Evolutionary conservation across 139 green algal species (phyloP), one percentile per base, ranked within the genome.

Genomic region (Coelastrella sp.): DNA sequence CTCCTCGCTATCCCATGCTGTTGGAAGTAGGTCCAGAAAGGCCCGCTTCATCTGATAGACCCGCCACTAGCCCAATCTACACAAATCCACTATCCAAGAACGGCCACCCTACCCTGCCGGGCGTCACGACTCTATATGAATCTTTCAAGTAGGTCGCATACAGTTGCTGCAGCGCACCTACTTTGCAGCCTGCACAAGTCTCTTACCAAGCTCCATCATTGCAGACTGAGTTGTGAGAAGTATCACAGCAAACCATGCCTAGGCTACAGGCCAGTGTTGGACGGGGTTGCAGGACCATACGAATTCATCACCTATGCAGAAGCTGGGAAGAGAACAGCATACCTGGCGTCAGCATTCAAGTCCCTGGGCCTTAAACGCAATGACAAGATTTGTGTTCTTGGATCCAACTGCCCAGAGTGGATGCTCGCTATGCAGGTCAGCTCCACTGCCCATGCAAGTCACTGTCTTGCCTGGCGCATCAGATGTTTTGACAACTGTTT

Each of bases 341-440:
- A 15, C 4, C 68, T 94, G 24, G 88, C 72, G 17, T 89, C 91
- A 27, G 94, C 82, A 19, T 92, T 95, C 70, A 60, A 49, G 0
- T 49, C 24, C 4, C 22, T 92, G 78, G 94, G 93, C 19, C 24
- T 96, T 8, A 89, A 86, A 74, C 61, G 87, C 0, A 27, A 76
- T 15, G 91, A 94, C 90, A 87, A 84, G 20, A 81, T 96, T 10
- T 92, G 94, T 22, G 83, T 97, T 12, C 94, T 95, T 58, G 93
- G 93, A 0, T 65, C 87, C 57, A 97, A 97, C 91, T 95, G 83
- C 91, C 91, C 93, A 4, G 84, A 97, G 90, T 97, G 95, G 95
- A 95, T 96, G 93, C 91, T 96, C 15, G 91, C 95, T 22, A 96
- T 96, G 94, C 94, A 96, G 93, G 95, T 95, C 57, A 22, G 76